Conservation (phyloP, 805 yeast species). For the Ogataea neopini region DNA sequence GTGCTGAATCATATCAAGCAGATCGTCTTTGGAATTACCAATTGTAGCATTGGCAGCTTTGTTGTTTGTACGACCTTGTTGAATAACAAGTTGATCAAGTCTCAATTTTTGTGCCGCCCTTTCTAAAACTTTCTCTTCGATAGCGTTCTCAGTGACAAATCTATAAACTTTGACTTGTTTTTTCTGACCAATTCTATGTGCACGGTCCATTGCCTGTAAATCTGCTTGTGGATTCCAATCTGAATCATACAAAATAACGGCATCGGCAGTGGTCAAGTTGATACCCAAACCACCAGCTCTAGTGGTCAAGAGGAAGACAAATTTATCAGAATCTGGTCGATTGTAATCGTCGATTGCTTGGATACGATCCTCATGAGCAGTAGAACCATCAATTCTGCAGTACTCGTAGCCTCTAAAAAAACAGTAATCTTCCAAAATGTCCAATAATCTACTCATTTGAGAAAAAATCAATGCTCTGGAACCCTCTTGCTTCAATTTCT, state of each 20-base stretch:
- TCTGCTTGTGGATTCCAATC: constrained; percentile 99
- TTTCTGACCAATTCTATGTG: constrained; percentile 95
- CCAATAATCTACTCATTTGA: constrained; percentile 89
- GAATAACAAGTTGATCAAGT: constrained; percentile 92
- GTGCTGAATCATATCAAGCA: constrained; percentile 92
- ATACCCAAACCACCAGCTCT: constrained; percentile 98
- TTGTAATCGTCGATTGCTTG: constrained; percentile 92
- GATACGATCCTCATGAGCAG: constrained; percentile 90
- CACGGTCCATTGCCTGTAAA: constrained; percentile 97
- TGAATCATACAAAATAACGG: constrained; percentile 84
- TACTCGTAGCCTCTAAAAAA: constrained; percentile 79
- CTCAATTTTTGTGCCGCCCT: constrained; percentile 93
- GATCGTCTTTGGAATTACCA: constrained; percentile 76
- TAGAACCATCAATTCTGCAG: constrained; percentile 91
- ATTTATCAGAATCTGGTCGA: constrained; percentile 76
- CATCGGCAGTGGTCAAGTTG: constrained; percentile 88
- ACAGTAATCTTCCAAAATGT: constrained; percentile 91
- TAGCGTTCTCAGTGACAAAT: constrained; percentile 92
- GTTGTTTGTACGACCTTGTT: constrained; percentile 71
- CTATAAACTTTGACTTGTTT: constrained; percentile 92
- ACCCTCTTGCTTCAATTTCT: constrained; percentile 70
- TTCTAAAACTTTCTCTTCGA: constrained; percentile 94
- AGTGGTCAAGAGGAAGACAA: constrained; percentile 83
- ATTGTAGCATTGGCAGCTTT: constrained; percentile 43
- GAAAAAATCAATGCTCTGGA: constrained; percentile 90